Evolutionary conservation across 2,329 filamentous ascomycete genomes (phyloP).

Genomic region (Venturiaceae sp.): DNA sequence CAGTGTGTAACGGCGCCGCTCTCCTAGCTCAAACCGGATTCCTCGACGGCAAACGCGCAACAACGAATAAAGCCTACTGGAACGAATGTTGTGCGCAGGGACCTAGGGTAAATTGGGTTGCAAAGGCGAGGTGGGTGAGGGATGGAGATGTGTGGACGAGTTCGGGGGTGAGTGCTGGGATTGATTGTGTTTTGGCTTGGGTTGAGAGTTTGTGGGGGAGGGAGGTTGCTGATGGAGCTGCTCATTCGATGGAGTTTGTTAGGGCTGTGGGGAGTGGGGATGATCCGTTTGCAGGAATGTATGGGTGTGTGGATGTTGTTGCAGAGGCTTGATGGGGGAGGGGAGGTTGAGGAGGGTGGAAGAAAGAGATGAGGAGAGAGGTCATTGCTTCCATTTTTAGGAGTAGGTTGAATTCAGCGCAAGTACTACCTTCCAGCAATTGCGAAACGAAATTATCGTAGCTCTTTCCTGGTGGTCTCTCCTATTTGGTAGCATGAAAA

Average conservation of each 20-base stretch:
- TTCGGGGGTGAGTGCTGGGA: constrained; percentile 17
- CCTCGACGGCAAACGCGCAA: not conserved
- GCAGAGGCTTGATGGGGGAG: not conserved
- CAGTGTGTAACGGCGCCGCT: constrained; percentile 16
- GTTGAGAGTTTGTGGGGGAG: not conserved
- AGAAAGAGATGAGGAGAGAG: too few relatives aligned
- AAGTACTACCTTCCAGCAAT: too few relatives aligned
- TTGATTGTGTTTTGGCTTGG: constrained; percentile 1
- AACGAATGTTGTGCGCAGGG: constrained; percentile 18
- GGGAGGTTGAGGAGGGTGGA: not conserved
- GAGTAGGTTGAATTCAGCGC: too few relatives aligned
- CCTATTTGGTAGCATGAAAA: too few relatives aligned
- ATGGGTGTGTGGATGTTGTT: not conserved
- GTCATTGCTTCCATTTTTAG: too few relatives aligned
- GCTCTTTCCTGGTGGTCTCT: too few relatives aligned
- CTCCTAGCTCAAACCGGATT: not conserved
- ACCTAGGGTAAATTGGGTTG: constrained; percentile 23
- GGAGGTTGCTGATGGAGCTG: not conserved
- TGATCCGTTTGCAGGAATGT: not conserved
- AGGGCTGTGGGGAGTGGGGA: not conserved
- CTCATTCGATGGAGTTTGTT: not conserved
- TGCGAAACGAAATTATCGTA: too few relatives aligned
- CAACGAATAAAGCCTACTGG: constrained; percentile 19
- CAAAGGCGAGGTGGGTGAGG: not conserved
- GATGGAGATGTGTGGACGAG: not conserved